Base-by-base conservation (phyloP, 1,284 basidiomycete genomes). In the Cutaneotrichosporon sp. region DNA sequence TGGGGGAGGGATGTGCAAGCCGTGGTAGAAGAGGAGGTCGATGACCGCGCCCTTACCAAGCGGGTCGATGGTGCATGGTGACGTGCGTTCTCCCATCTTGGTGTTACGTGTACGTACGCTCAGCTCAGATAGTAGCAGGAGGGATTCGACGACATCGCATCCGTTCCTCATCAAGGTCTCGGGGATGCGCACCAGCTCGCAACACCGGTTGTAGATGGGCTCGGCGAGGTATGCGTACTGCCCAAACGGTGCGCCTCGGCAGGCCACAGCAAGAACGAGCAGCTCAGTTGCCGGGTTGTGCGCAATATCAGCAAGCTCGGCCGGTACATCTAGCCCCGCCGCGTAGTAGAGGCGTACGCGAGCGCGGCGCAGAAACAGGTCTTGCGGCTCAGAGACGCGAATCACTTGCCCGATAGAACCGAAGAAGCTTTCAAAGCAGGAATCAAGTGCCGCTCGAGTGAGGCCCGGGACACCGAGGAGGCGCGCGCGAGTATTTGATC, bases 21-120 rank as follows among this genome's bases (percentile, higher is more conserved):
- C 31, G 60, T 61, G 51, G 50, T 61, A 53, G 40, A 65, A 46
- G 1, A 55, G 34, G 7, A 65, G 31, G 50, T 65, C 64, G 38
- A 65, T 56, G 32, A 58, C 64, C 2, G 50, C 40, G 21, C 64
- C 64, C 32, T 65, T 65, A 26, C 64, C 64, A 14, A 65, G 60
- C 18, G 64, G 64, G 31, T 65, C 60, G n/a, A 65, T 38, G 8
- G 38, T 22, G 1, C 40, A 50, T 4, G 60, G 31, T 4, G 56
- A 55, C 53, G 26, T 34, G 26, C 34, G 32, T 7, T 16, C 21
- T 26, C 22, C 55, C 36, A 30, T 31, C 26, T 18, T 40, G 13
- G 36, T 16, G 14, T 58, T 56, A 5, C 64, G 56, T 2, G 64
- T 51, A 10, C 51, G 56, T 2, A 65, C 36, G 8, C 42, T 46